Conservation (phyloP, 2,329 filamentous ascomycete genomes). For the Exophiala phaeomuriformis region DNA sequence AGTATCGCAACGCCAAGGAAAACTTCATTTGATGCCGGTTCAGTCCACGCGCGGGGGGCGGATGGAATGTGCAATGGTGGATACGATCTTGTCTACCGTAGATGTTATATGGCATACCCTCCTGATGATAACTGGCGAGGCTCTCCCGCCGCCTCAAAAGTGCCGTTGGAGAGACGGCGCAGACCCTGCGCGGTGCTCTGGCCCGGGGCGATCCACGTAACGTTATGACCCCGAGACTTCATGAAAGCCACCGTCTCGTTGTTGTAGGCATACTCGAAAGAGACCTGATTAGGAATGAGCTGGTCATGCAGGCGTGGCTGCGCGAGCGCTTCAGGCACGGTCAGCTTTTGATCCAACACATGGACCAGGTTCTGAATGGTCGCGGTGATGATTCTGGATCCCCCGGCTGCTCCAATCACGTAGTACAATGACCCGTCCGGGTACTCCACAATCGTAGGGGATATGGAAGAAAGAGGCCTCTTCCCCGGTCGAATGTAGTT, state of each 20-base stretch:
- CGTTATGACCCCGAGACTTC: constrained; percentile 59
- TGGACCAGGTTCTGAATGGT: constrained; percentile 69
- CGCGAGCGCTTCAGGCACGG: constrained; percentile 54
- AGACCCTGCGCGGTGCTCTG: constrained; percentile 66
- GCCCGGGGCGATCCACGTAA: constrained; percentile 59
- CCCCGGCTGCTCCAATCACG: constrained; percentile 68
- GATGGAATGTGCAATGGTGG: too few relatives aligned
- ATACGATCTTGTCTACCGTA: background rate
- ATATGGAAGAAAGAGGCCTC: constrained; percentile 74
- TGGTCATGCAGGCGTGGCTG: constrained; percentile 73
- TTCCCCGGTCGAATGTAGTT: constrained; percentile 80
- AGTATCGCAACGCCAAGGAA: too few relatives aligned
- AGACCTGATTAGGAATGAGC: constrained; percentile 61
- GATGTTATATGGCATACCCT: constrained; percentile 34
- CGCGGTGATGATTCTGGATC: constrained; percentile 73
- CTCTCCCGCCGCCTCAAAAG: constrained; percentile 71
- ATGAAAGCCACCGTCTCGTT: constrained; percentile 58
- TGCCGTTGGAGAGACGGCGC: constrained; percentile 53
- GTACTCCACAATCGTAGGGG: constrained; percentile 67
- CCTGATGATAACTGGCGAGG: constrained; percentile 65
- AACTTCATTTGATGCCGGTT: too few relatives aligned
- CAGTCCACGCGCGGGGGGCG: too few relatives aligned
- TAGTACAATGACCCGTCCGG: constrained; percentile 60
- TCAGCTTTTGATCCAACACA: constrained; percentile 59
- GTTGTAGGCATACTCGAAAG: constrained; percentile 63